phyloP scores from a whole-genome alignment of 148 eudicot genomes.

The Camellia japonica region DNA sequence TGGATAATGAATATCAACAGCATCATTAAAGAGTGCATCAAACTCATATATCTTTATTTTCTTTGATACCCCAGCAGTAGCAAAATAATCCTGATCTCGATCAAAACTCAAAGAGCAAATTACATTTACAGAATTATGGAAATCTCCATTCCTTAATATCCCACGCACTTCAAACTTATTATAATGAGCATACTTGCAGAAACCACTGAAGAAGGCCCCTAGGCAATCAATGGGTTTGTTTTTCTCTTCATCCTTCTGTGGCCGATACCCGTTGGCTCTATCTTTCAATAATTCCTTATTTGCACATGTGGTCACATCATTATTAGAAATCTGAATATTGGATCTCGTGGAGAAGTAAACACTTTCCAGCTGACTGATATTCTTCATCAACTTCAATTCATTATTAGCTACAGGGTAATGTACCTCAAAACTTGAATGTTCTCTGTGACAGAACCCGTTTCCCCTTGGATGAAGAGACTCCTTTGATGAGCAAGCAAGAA shows the following conservation, averaged over 20 bases:
- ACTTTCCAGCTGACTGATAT: conserved; percentile 64
- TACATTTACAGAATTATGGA: conserved; percentile 61
- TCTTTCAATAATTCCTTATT: conserved; percentile 42
- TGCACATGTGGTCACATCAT: conserved; percentile 27
- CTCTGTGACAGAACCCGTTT: conserved; percentile 21
- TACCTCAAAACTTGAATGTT: conserved; percentile 20
- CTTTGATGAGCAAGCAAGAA: conserved; percentile 22
- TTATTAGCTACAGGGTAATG: conserved; percentile 16
- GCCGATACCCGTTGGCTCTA: conserved; percentile 33
- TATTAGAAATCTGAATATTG: conserved; percentile 37
- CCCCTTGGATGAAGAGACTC: conserved; percentile 25
- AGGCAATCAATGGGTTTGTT: conserved; percentile 40
- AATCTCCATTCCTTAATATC: conserved; percentile 54
- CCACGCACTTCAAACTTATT: conserved; percentile 77
- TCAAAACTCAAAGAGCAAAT: conserved; percentile 92
- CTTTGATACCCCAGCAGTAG: conserved; percentile 87
- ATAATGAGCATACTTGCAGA: conserved; percentile 87
- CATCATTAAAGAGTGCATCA: conserved; percentile 48
- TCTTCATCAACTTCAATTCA: conserved; percentile 50
- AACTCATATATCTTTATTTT: conserved; percentile 74
- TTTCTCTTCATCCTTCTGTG: conserved; percentile 29
- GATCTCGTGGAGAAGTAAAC: conserved; percentile 76
- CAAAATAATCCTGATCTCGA: conserved; percentile 80
- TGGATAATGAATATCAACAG: conserved; percentile 82
- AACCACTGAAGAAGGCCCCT: conserved; percentile 75